Base-by-base conservation (phyloP, 768 basidiomycete species). In the Guyanaporus albipodus region DNA sequence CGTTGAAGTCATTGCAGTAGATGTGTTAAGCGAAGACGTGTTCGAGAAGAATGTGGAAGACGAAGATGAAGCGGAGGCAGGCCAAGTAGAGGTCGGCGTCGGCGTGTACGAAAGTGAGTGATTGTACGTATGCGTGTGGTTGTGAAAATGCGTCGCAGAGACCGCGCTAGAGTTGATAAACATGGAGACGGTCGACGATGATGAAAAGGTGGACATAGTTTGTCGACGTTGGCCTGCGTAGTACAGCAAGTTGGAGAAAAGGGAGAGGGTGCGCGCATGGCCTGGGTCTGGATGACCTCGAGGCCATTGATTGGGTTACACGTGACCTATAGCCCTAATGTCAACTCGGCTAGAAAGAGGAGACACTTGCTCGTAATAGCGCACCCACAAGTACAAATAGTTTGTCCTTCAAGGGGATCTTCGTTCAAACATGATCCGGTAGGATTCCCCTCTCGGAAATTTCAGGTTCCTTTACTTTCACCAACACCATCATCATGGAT, bases 401-500 rank as follows among this genome's bases (percentile, higher is more conserved):
- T n/a, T n/a, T n/a, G n/a, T n/a, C n/a, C 23, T 24, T 5, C 15
- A 34, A 43, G 23, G 42, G 42, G 33, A 11, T 17, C 28, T 38
- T 24, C 29, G 7, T 1, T 14, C 12, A 7, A 32, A 15, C 31
- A 32, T 12, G 31, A 32, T 32, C 31, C 31, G 31, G n/a, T 17
- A n/a, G n/a, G 14, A 18, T 29, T n/a, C 37, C 18, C 38, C 23
- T 33, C 37, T 38, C n/a, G 22, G 42, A 22, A 24, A 23, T 19
- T 17, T 6, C 37, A 39, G 48, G 27, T 48, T 52, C 19, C 26
- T 41, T 33, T 10, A 21, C 35, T 49, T 44, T 34, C 39, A n/a
- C 49, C 26, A n/a, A n/a, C n/a, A 12, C 39, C 48, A 56, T 18
- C 34, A 50, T 36, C 5, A 62, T 64, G 61, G 42, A 31, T 23